phyloP scores from a whole-genome alignment of 345 rosid genomes.

The Turritis glabra region DNA sequence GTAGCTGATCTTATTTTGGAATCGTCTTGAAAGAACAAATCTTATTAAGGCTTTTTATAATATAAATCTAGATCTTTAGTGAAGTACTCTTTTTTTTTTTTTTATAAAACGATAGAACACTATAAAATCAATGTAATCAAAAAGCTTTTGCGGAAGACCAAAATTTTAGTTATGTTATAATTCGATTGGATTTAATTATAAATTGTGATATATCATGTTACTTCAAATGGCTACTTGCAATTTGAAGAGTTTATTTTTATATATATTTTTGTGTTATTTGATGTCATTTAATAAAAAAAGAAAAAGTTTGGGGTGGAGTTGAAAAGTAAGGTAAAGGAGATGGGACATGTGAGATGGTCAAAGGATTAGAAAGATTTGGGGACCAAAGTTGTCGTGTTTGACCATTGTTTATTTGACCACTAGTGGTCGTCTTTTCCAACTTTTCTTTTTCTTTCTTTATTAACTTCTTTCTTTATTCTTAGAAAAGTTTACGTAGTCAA shows the following conservation, averaged over 20 bases:
- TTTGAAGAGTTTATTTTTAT: background rate
- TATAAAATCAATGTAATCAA: constrained; percentile 25
- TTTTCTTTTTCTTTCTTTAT: background rate
- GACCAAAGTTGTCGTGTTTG: constrained; percentile 38
- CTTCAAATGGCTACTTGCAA: background rate
- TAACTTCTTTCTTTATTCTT: background rate
- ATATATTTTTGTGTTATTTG: background rate
- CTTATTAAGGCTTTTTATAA: background rate
- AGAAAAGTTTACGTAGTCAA: background rate
- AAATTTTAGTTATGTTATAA: background rate
- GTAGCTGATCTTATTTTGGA: constrained; percentile 69
- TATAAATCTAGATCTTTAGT: constrained; percentile 22
- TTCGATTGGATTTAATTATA: background rate
- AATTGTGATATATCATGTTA: background rate
- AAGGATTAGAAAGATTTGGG: constrained; percentile 14
- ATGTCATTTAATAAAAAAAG: background rate
- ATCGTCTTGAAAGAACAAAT: constrained; percentile 53
- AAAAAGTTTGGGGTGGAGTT: constrained; percentile 1
- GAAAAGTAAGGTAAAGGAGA: constrained; percentile 21
- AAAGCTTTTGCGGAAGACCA: constrained; percentile 3
- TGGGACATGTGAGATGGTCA: constrained; percentile 29
- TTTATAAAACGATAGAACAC: background rate
- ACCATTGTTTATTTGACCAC: constrained; percentile 9
- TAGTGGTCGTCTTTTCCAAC: background rate
- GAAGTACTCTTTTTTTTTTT: background rate